Conservation (phyloP, 2,329 filamentous ascomycete genomes). For the Aureobasidium subglaciale region DNA sequence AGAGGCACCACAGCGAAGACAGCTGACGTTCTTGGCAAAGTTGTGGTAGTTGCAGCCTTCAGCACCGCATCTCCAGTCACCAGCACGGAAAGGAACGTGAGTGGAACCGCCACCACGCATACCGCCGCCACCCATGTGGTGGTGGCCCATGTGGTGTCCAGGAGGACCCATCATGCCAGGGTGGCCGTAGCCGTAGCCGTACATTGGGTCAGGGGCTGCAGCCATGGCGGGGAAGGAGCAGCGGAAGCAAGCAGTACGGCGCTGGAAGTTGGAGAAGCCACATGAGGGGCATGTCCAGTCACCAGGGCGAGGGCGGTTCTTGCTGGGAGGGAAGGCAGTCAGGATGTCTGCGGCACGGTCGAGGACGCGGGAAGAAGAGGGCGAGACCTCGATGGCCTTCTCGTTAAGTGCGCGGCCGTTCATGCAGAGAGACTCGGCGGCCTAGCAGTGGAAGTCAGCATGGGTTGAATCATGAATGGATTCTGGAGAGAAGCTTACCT, state of each 20-base stretch:
- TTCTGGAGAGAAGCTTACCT: conserved; percentile 69
- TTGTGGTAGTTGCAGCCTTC: conserved; percentile 98
- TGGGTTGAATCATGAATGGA: background rate
- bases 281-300: conserved; percentile 99
- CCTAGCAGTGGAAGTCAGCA: conserved; percentile 45
- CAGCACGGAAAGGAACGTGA: conserved; percentile 85
- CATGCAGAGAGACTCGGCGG: conserved; percentile 97
- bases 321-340: conserved; percentile 94
- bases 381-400: conserved; percentile 97
- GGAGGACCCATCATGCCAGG: conserved; percentile 69
- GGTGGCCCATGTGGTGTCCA: conserved; percentile 26
- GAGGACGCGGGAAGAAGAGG: conserved; percentile 91
- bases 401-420: conserved; percentile 96
- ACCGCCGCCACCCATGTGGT: conserved; percentile 39
- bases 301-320: conserved; percentile 92
- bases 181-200: conserved; percentile 50
- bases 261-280: conserved; percentile 98
- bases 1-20: conserved; percentile 89
- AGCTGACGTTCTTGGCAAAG: conserved; percentile 98
- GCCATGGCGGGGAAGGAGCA: conserved; percentile 97
- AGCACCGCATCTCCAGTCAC: conserved; percentile 98
- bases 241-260: conserved; percentile 95
- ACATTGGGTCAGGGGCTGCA: conserved; percentile 64
- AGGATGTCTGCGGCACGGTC: conserved; percentile 94
- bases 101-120: conserved; percentile 61